Evolutionary conservation across 192 early-diverging fungal genomes (phyloP).

Genomic region (Lunasporangiospora selenospora): DNA sequence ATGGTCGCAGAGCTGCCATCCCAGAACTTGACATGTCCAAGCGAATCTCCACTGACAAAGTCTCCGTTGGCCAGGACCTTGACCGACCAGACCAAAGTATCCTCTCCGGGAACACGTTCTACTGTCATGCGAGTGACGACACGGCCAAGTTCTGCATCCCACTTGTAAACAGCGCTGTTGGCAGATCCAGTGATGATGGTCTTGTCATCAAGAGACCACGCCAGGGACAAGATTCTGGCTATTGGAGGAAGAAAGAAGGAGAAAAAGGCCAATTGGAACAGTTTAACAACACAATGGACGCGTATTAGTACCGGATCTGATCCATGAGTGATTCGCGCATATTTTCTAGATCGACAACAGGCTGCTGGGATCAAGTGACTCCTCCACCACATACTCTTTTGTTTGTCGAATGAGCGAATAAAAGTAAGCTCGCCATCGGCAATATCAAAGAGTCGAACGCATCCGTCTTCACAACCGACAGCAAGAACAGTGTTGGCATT

Average conservation of each 20-base stretch:
- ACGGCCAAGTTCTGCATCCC: conserved; percentile 59
- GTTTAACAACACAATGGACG: too few relatives aligned
- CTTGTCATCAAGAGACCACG: conserved; percentile 78
- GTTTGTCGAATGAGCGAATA: conserved; percentile 71
- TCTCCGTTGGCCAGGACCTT: conserved; percentile 70
- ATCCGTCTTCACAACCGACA: conserved; percentile 94
- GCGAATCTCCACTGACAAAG: conserved; percentile 89
- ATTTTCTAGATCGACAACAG: too few relatives aligned
- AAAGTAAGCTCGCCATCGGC: conserved; percentile 71
- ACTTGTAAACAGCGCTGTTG: conserved; percentile 79
- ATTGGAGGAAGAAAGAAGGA: conserved; percentile 18
- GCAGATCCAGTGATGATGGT: conserved; percentile 84
- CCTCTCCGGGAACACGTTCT: conserved; percentile 68
- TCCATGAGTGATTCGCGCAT: too few relatives aligned
- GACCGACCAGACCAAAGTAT: conserved; percentile 93
- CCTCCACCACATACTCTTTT: conserved; percentile 50
- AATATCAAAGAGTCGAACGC: conserved; percentile 88
- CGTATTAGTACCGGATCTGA: too few relatives aligned
- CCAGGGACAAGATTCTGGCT: conserved; percentile 83
- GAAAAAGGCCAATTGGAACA: background rate
- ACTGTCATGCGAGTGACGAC: conserved; percentile 77
- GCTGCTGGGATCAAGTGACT: too few relatives aligned
- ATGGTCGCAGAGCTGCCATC: conserved; percentile 72
- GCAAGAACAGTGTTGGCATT: conserved; percentile 78
- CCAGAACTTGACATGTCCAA: conserved; percentile 93